These are phyloP conservation scores for Clavariopsis aquatica DNA, from an alignment of 495 filamentous ascomycete species.

Conservation along the genomic window DNA sequence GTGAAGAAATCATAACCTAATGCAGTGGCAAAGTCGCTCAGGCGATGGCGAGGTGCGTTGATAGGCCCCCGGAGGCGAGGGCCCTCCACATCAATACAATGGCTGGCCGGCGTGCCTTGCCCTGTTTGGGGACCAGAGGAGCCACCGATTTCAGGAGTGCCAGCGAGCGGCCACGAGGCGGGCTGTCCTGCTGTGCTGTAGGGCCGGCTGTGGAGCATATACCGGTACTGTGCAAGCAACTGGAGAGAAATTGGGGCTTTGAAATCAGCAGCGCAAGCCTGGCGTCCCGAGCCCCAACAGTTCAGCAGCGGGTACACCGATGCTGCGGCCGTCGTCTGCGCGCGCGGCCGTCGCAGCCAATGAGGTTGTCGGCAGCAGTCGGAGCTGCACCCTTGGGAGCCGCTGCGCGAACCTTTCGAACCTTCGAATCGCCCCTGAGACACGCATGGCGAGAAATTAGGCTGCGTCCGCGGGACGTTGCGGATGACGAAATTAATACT, in stretches of 20 bases:
- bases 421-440: background rate
- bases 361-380: background rate
- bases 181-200: too few relatives aligned
- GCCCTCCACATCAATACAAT: too few relatives aligned
- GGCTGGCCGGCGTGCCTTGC: too few relatives aligned
- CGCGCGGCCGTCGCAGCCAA: background rate
- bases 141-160: too few relatives aligned
- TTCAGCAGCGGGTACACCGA: background rate
- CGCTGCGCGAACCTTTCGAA: background rate
- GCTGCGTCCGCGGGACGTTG: slow-evolving; percentile 2
- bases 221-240: too few relatives aligned
- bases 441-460: slow-evolving; percentile 9
- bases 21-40: too few relatives aligned
- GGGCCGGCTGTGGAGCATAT: too few relatives aligned
- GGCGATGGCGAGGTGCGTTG: too few relatives aligned
- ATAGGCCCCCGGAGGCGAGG: too few relatives aligned
- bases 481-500: background rate
- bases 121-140: too few relatives aligned
- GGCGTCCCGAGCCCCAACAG: background rate
- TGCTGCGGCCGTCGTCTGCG: background rate
- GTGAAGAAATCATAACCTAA: too few relatives aligned
- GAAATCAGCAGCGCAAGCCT: background rate
- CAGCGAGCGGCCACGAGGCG: background rate
- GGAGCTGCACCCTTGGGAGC: background rate
- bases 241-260: background rate